A percentile compares a stretch with the other conserved stretches of the same genome.
phyloP scores from a whole-genome alignment of 306 rosid genomes.

The Rosa persica region DNA sequence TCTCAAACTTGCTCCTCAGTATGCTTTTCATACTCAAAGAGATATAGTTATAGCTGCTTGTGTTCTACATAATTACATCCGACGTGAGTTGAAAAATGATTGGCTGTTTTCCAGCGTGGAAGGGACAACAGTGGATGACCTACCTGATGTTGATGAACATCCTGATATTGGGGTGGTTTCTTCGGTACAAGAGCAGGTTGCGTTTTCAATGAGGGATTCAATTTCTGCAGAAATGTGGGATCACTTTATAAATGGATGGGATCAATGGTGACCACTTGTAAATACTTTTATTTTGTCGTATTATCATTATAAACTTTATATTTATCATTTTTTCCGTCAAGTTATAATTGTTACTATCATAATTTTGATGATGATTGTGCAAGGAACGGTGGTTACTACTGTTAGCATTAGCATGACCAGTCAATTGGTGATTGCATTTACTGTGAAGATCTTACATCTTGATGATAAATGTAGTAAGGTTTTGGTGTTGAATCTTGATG shows the following conservation, averaged over 20 bases:
- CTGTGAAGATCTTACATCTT: not conserved
- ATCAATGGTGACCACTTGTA: conserved; percentile 52
- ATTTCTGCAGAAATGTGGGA: conserved; percentile 71
- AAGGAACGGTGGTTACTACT: not conserved
- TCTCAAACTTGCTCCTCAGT: conserved; percentile 77
- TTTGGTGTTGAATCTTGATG: not conserved
- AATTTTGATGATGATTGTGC: not conserved
- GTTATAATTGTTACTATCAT: not conserved
- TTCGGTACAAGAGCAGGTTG: conserved; percentile 54
- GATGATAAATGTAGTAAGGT: not conserved
- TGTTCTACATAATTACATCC: conserved; percentile 74
- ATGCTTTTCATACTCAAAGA: conserved; percentile 72
- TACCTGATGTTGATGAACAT: conserved; percentile 46
- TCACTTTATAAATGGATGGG: conserved; percentile 71
- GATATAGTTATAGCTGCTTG: conserved; percentile 82
- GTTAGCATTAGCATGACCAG: not conserved
- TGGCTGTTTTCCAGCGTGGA: conserved; percentile 61
- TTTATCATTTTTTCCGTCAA: no score
- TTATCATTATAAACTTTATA: no score
- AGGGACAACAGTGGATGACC: conserved; percentile 42
- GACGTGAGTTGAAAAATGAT: conserved; percentile 56
- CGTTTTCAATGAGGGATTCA: conserved; percentile 57
- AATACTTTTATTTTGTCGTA: no score
- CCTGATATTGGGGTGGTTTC: conserved; percentile 54
- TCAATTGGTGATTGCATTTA: not conserved